Conservation (phyloP, 768 basidiomycete genomes). For the Kwoniella dendrophila region DNA sequence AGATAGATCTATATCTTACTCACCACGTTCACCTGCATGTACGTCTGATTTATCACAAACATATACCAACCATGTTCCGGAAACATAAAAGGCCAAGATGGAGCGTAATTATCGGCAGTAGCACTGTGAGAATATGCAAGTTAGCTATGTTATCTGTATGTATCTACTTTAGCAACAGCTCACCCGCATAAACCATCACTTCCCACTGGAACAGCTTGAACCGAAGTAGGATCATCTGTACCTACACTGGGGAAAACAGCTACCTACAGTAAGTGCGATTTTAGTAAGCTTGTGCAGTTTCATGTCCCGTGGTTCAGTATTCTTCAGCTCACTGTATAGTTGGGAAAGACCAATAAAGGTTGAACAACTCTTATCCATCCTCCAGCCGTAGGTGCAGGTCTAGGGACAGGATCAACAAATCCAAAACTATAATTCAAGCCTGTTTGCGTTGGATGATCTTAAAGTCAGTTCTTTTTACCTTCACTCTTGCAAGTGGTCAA, state of each 20-base stretch:
- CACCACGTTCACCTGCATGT: slow-evolving; percentile 47
- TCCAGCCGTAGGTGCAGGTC: slow-evolving; percentile 41
- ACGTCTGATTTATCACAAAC: slow-evolving; percentile 54
- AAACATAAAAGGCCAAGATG: slow-evolving; percentile 45
- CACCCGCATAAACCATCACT: slow-evolving; percentile 47
- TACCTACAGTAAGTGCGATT: slow-evolving; percentile 37
- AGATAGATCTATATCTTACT: slow-evolving; percentile 16
- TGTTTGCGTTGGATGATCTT: slow-evolving; percentile 12
- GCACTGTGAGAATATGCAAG: slow-evolving; percentile 24
- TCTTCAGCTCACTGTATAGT: slow-evolving; percentile 40
- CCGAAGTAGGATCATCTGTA: slow-evolving; percentile 22
- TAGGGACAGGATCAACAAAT: slow-evolving; percentile 48
- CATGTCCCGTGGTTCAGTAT: neutral
- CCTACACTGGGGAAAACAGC: slow-evolving; percentile 45
- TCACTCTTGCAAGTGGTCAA: neutral
- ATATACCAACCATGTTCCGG: slow-evolving; percentile 51
- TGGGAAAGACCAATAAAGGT: slow-evolving; percentile 51
- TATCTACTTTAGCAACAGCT: neutral
- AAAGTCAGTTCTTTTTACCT: no score
- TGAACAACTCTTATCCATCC: slow-evolving; percentile 47
- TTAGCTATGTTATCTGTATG: slow-evolving; percentile 1
- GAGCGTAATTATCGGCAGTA: slow-evolving; percentile 33
- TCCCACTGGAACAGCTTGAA: slow-evolving; percentile 28
- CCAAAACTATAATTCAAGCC: slow-evolving; percentile 51
- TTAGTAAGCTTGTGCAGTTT: neutral